Evolutionary conservation across 2,329 filamentous ascomycete genomes (phyloP), one percentile per base, ranked within the genome.

Genomic region (Fusarium zealandicum): DNA sequence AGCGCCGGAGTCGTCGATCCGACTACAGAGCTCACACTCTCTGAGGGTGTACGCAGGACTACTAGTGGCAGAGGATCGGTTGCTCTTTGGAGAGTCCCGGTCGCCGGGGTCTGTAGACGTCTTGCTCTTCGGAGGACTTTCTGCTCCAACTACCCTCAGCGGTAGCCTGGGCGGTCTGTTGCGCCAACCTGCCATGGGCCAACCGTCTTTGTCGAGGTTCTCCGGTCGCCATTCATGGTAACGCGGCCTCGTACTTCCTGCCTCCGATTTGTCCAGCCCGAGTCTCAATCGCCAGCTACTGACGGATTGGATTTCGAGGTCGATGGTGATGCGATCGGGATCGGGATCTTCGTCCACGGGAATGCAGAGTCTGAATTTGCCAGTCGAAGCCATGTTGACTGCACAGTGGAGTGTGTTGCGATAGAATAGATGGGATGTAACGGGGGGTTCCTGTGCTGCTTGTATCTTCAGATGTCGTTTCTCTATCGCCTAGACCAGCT

Each of bases 301-400:
- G 11, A 51, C n/a, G 25, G 49, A 36, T 25, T 32, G n/a, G 35
- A 61, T 63, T 11, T 42, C 20, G 32, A 62, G 27, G 3, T 46
- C n/a, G 30, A 46, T 44, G 17, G 50, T 9, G 9, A n/a, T 41
- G 20, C 27, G 18, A n/a, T 31, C 41, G 36, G 41, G 14, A n/a
- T 17, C 36, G 9, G 10, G 18, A 3, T 27, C 40, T 10, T 30
- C 16, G 27, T 31, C 27, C 10, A 60, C n/a, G 16, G 56, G 54
- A 35, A 54, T 38, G 14, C 36, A 30, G n/a, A 63, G 20, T 14
- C 43, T 56, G 18, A 62, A 36, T 10, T 16, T 36, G 12, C 20
- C 17, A 13, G 18, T 32, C 7, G 20, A 27, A 37, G 11, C 13
- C 59, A 56, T 63, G 39, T 8, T 18, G 33, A 35, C 16, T 13